Evolutionary conservation across 2,329 filamentous ascomycete species (phyloP).

Genomic region (Triangularia verruculosa): DNA sequence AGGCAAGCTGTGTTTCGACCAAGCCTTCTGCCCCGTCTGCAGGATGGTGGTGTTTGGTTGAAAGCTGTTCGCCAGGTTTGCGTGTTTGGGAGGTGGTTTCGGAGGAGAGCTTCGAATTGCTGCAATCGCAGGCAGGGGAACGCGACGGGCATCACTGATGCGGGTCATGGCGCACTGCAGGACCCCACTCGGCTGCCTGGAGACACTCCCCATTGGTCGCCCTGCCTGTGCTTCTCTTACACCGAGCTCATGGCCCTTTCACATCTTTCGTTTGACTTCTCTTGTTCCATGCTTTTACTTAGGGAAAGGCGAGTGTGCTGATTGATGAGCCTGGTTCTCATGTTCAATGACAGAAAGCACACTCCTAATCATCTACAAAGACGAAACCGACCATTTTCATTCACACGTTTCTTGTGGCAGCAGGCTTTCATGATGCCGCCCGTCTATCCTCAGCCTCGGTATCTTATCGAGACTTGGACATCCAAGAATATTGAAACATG

Average conservation of each 20-base stretch:
- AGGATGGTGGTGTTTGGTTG: not conserved
- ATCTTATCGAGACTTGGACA: not conserved
- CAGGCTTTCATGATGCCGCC: not conserved
- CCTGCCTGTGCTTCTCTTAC: not conserved
- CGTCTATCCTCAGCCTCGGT: not conserved
- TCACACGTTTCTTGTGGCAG: too few relatives aligned
- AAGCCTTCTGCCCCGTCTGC: not conserved
- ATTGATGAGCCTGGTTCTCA: too few relatives aligned
- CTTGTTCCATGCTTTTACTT: not conserved
- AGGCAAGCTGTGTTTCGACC: not conserved
- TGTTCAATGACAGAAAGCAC: too few relatives aligned
- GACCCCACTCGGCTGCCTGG: not conserved
- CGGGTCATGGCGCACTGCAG: conserved; percentile 8
- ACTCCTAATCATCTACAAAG: too few relatives aligned
- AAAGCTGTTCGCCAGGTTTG: not conserved
- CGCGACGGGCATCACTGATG: conserved; percentile 21
- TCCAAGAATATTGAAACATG: not conserved
- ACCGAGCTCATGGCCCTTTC: not conserved
- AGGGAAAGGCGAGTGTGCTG: not conserved
- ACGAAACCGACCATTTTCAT: too few relatives aligned
- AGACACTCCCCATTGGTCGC: not conserved
- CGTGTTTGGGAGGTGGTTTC: not conserved
- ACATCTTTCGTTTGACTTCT: not conserved
- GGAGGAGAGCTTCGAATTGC: conserved; percentile 48
- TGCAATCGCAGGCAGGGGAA: conserved; percentile 45